phyloP scores from a whole-genome alignment of 1,139 yeast genomes.

The Pneumocystis carinii region DNA sequence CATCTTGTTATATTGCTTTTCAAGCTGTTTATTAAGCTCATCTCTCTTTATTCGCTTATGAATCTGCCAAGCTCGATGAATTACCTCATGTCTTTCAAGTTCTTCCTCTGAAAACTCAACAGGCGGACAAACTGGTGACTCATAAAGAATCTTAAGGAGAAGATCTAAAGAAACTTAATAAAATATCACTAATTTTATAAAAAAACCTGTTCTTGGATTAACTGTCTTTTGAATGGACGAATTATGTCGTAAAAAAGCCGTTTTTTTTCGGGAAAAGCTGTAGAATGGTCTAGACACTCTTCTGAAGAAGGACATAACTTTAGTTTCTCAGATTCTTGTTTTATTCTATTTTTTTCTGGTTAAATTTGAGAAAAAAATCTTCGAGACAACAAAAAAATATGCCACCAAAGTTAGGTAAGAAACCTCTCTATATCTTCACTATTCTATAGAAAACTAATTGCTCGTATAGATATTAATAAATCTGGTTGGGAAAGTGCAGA shows the following conservation, averaged over 20 bases:
- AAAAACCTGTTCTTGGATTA: not conserved
- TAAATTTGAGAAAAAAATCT: not conserved
- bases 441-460: slow-evolving; percentile 11
- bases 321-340: not conserved
- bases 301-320: not conserved
- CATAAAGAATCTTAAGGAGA: not conserved
- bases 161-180: not conserved
- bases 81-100: slow-evolving; percentile 66
- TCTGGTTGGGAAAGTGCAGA: slow-evolving; percentile 29
- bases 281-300: not conserved
- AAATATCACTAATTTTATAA: not conserved
- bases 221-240: not conserved
- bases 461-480: slow-evolving; percentile 20
- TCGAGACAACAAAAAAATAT: not conserved
- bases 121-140: not conserved
- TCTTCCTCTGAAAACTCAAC: slow-evolving; percentile 68
- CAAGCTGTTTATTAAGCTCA: slow-evolving; percentile 34
- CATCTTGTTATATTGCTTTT: slow-evolving; percentile 52
- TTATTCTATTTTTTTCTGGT: not conserved
- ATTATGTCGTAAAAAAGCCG: not conserved
- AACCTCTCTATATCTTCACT: not conserved
- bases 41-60: slow-evolving; percentile 38
- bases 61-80: slow-evolving; percentile 69
- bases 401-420: not conserved
- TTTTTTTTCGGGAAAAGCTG: not conserved